These are phyloP conservation scores for Coemansia sp. DNA, from an alignment of 192 early-diverging fungal genomes.

Conservation along the genomic window DNA sequence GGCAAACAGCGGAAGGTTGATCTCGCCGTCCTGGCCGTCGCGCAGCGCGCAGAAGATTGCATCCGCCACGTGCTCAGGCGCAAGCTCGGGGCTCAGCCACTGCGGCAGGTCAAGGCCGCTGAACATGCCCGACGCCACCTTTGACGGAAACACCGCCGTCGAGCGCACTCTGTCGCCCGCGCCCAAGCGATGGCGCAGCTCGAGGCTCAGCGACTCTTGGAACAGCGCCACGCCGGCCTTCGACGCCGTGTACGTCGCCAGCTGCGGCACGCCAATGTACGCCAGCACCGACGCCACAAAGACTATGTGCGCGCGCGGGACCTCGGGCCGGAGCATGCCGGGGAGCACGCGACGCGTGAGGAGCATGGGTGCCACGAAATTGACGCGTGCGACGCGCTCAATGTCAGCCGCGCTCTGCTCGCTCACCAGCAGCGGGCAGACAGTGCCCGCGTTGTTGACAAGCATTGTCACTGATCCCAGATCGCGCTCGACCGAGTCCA, in stretches of 20 bases:
- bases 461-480: constrained; percentile 76
- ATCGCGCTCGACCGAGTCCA: constrained; percentile 33
- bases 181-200: constrained; percentile 61
- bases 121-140: constrained; percentile 77
- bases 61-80: constrained; percentile 59
- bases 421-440: constrained; percentile 60
- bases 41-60: constrained; percentile 64
- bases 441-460: constrained; percentile 82
- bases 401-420: constrained; percentile 66
- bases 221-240: constrained; percentile 75
- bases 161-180: constrained; percentile 61
- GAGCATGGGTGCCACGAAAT: constrained; percentile 72
- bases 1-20: constrained; percentile 47
- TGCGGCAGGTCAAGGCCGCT: constrained; percentile 60
- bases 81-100: constrained; percentile 68
- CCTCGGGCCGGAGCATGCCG: constrained; percentile 62
- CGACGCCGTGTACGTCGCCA: constrained; percentile 76
- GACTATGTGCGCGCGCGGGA: constrained; percentile 72
- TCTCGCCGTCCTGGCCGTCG: constrained; percentile 48
- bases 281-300: constrained; percentile 36
- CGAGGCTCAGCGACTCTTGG: constrained; percentile 77
- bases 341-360: constrained; percentile 71
- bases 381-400: constrained; percentile 65
- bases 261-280: constrained; percentile 56
- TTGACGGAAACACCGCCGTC: constrained; percentile 69